Evolutionary conservation across 495 filamentous ascomycete species (phyloP), one percentile per base, ranked within the genome.

Genomic region (Bathelium albidoporum): DNA sequence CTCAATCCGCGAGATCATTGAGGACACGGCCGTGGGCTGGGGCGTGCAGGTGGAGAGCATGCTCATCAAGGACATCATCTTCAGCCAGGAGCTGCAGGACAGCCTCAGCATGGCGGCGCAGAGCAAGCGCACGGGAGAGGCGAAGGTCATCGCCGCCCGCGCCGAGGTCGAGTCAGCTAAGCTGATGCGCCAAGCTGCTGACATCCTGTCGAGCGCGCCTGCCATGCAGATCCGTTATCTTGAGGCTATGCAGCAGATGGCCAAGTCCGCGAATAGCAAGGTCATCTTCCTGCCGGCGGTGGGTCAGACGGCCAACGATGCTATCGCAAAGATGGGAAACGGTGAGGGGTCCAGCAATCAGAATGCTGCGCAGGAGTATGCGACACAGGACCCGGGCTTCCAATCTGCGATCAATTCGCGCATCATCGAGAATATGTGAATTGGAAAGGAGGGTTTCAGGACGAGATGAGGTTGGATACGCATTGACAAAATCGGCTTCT

Each of bases 21-120:
- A 96, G 74, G 91, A 96, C 66, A 93, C 96, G 4, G 94, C 94
- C 20, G 76, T 83, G 29, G 91, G 90, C 65, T 99, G 94, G 94
- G 94, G 94, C 76, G 91, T 95, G 24, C 83, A 89, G 71, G 94
- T 99, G 63, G 95, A 97, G 81, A 89, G 85, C 70, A 99, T 99
- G 95, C 84, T 99, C 63, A 90, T 99, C 82, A 99, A 99, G 77
- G 94, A 99, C 75, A 95, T 99, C 73, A 90, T 97, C 73, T 99
- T 99, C 86, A 89, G 84, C 81, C 83, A 87, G 71, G 94, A 97
- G 64, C 84, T 99, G 32, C 94, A 99, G 75, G 94, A 97, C 64
- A 94, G 89, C n/a, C 83, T 99, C 62, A 94, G 89, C 72, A 99
- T 99, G 94, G 94, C 94, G n/a, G 94, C 94, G n/a, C 91, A 98